Evolutionary conservation across 2,329 filamentous ascomycete genomes (phyloP), one percentile per base, ranked within the genome.

Genomic region (Exophiala mesophila): DNA sequence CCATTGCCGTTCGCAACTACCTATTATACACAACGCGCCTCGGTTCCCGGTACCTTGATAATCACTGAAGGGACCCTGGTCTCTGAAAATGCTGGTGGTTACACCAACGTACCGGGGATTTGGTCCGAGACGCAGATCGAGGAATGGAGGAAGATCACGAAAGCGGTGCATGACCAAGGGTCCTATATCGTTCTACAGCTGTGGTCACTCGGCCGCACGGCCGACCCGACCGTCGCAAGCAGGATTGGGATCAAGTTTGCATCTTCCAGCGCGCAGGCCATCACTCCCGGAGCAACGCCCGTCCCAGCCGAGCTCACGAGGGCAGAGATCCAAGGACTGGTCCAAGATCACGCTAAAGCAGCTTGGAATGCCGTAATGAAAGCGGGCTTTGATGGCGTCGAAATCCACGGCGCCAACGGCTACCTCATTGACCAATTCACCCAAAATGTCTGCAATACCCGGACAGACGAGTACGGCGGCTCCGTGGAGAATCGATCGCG

Each of bases 121-220:
- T 52, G n/a, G n/a, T 43, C 16, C 3, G 15, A 29, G 15, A 40
- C 66, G 19, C 73, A 77, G 49, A 63, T 69, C 32, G 59, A 60
- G 3, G 70, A 64, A 8, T 76, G 72, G 72, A 72, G 72, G 49
- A 65, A 64, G 42, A 67, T 74, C 18, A 70, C 70, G 1, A 64
- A 73, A 20, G 68, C 66, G 5, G 71, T 77, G 1, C 73, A 76
- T 46, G 62, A 62, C 12, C 70, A 72, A 46, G 72, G 71, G 5
- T 68, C 68, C 4, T 66, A 61, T 49, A 74, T 77, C 40, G 61
- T 60, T 49, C 5, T 9, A 39, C 62, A 66, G 39, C 65, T 85
- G 0, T 83, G 78, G 70, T 72, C 71, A 0, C 64, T 78, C 4
- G 80, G 82, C 3, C 73, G 82, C 3, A 69, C 71, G 3, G 74